phyloP scores from a whole-genome alignment of 108 stramenopile genomes.

The Nitzschia putrida region DNA sequence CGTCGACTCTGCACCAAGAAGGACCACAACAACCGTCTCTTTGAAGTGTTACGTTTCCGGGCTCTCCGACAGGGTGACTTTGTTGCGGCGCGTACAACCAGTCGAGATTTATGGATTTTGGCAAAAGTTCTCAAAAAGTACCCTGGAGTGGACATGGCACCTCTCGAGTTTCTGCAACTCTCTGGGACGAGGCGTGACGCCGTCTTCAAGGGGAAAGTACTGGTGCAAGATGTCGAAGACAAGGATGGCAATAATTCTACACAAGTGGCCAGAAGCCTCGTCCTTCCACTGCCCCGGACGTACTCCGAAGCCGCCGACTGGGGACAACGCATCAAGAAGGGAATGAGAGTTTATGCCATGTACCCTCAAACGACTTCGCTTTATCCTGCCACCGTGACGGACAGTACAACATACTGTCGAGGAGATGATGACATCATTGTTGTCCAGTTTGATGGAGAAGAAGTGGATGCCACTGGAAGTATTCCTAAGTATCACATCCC shows the following conservation, averaged over 20 bases:
- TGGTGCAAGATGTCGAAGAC: conserved; percentile 70
- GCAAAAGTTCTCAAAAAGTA: conserved; percentile 64
- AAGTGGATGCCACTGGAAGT: conserved; percentile 38
- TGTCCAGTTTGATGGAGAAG: conserved; percentile 80
- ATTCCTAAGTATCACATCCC: conserved; percentile 64
- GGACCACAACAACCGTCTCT: conserved; percentile 56
- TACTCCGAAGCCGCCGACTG: conserved; percentile 69
- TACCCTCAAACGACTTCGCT: conserved; percentile 76
- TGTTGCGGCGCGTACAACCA: conserved; percentile 59
- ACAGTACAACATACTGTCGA: conserved; percentile 72
- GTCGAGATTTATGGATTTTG: conserved; percentile 73
- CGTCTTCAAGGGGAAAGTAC: conserved; percentile 60
- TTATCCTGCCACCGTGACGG: conserved; percentile 72
- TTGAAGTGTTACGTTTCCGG: conserved; percentile 63
- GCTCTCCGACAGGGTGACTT: conserved; percentile 62
- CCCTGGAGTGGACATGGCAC: conserved; percentile 25
- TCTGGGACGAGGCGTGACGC: conserved; percentile 54
- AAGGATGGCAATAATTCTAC: conserved; percentile 37
- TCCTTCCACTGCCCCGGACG: conserved; percentile 69
- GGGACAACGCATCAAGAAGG: conserved; percentile 35
- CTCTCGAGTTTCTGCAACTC: conserved; percentile 56
- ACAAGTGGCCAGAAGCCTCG: conserved; percentile 42
- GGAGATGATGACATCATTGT: conserved; percentile 79
- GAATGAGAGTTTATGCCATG: conserved; percentile 57
- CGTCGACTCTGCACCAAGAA: conserved; percentile 56